These are phyloP conservation scores for Populus nigra DNA, from an alignment of 345 rosid genomes.

Conservation along the genomic window DNA sequence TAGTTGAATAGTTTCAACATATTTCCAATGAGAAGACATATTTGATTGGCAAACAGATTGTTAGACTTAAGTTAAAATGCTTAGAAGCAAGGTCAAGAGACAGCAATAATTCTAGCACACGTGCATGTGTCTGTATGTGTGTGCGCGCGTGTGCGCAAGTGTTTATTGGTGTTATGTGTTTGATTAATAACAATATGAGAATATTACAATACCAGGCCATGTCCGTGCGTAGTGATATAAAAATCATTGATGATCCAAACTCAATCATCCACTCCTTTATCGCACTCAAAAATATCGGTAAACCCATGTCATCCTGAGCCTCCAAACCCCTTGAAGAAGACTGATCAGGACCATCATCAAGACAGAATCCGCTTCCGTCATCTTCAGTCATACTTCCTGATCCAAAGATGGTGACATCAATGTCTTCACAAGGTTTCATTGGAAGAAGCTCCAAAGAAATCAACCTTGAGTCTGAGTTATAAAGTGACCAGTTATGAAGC, in stretches of 20 bases:
- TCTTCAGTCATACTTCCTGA: constrained; percentile 68
- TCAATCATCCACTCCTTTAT: constrained; percentile 92
- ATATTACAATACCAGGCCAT: constrained; percentile 62
- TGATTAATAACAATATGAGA: background rate
- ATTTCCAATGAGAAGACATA: background rate
- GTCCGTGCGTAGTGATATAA: constrained; percentile 67
- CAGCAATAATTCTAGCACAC: background rate
- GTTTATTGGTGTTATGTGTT: background rate
- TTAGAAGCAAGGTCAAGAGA: background rate
- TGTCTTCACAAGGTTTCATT: constrained; percentile 63
- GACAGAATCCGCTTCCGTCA: constrained; percentile 56
- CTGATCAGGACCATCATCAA: constrained; percentile 42
- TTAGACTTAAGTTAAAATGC: background rate
- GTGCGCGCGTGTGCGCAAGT: background rate
- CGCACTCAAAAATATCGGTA: constrained; percentile 56
- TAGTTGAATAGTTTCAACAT: background rate
- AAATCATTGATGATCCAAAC: constrained; percentile 57
- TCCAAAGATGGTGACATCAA: constrained; percentile 73
- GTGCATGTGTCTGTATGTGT: background rate
- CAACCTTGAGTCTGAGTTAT: constrained; percentile 66
- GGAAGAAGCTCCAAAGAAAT: constrained; percentile 84
- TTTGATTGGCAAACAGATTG: background rate
- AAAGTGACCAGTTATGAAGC: constrained; percentile 85
- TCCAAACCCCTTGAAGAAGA: constrained; percentile 41
- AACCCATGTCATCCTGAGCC: constrained; percentile 38